Base-by-base conservation (phyloP, 352 stramenopile genomes). In the Globisporangium polare region DNA sequence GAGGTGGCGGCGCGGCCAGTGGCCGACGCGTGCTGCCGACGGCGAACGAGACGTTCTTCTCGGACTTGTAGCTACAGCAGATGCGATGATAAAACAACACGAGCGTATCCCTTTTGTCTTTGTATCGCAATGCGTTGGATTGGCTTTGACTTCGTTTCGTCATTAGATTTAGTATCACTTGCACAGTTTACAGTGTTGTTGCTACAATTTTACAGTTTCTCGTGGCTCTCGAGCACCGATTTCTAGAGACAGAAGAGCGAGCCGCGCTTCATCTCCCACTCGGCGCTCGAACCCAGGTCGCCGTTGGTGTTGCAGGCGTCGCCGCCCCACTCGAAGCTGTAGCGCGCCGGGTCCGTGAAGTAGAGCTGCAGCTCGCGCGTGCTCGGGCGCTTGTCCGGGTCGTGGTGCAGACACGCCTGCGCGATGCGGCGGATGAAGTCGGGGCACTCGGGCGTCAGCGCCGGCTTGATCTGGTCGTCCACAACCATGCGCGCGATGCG, bases 11-110 rank as follows among this genome's bases (percentile, higher is more conserved):
- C 5, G 53, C 53, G 8, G 53, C 53, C n/a, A 60, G 53, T 42
- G 80, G 79, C 5, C 78, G 86, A 47, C 73, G 78, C 43, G 76
- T 45, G 9, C 74, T 92, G 31, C 82, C 82, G 22, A 92, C 82
- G 1, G 78, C 80, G 41, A 85, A 85, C 51, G 86, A 94, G 66
- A 75, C 73, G 39, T 95, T 95, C 62, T 95, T 93, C 60, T 92
- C 86, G 26, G 86, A 95, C 60, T 72, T 95, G 67, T 95, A 85
- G 42, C 26, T 37, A 39, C n/a, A n/a, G n/a, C 47, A 39, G 8
- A 47, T 39, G 42, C 53, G 24, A 60, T 31, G 24, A 60, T 31
- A 31, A 8, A 46, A 49, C 5, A 58, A 33, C 10, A 45, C 22
- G 42, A 59, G 42, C 37, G 53, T 22, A 22, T 20, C n/a, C 17